These are phyloP conservation scores for Ogataea trehaloabstinens DNA, from an alignment of 805 yeast species.

Conservation along the genomic window DNA sequence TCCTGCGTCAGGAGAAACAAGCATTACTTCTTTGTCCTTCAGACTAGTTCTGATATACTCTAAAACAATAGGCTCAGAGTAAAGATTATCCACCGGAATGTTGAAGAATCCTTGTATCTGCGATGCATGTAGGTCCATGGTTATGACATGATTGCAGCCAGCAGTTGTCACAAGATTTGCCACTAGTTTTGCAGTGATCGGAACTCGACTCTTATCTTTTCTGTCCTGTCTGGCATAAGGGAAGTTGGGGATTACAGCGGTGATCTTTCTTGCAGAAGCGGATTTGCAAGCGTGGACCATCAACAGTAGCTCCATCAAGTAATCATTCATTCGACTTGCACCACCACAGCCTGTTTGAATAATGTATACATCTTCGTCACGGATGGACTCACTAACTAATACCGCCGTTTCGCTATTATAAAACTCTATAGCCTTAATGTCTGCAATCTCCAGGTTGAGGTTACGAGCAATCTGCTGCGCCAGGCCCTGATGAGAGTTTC, in stretches of 20 bases:
- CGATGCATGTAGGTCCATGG: slow-evolving; percentile 96
- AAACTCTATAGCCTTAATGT: slow-evolving; percentile 79
- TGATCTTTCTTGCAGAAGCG: slow-evolving; percentile 93
- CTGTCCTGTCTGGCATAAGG: slow-evolving; percentile 98
- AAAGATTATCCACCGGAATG: slow-evolving; percentile 92
- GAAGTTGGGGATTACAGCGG: slow-evolving; percentile 93
- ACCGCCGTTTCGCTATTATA: slow-evolving; percentile 89
- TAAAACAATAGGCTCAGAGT: slow-evolving; percentile 90
- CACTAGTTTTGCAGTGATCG: slow-evolving; percentile 90
- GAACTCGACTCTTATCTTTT: slow-evolving; percentile 94
- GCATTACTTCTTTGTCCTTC: slow-evolving; percentile 57
- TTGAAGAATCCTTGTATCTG: slow-evolving; percentile 97
- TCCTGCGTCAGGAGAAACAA: slow-evolving; percentile 98
- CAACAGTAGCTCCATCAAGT: slow-evolving; percentile 80
- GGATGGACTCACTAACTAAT: slow-evolving; percentile 79
- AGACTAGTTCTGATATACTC: slow-evolving; percentile 71
- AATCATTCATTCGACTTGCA: slow-evolving; percentile 70
- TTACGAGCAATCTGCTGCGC: slow-evolving; percentile 68
- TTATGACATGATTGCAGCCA: slow-evolving; percentile 93
- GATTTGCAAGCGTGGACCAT: slow-evolving; percentile 92
- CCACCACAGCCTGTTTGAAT: slow-evolving; percentile 89
- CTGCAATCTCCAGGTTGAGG: slow-evolving; percentile 66
- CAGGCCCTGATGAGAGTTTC: slow-evolving; percentile 82
- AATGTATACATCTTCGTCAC: slow-evolving; percentile 88
- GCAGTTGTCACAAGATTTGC: slow-evolving; percentile 91